These are phyloP conservation scores for Dactylonectria macrodidyma DNA, from an alignment of 2,329 filamentous ascomycete species.

Conservation along the genomic window DNA sequence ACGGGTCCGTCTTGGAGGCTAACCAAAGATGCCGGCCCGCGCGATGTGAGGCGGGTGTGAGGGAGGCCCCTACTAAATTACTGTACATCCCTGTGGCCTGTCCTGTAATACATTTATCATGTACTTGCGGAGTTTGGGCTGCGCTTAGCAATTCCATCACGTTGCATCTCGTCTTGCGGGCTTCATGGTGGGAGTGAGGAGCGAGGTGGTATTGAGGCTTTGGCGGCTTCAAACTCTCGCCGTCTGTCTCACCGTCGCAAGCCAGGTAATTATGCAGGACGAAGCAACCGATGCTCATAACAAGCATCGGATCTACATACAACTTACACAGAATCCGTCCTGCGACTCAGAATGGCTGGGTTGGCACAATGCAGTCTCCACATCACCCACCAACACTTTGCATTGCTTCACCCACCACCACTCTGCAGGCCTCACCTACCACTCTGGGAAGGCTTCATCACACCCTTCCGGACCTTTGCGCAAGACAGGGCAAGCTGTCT, in stretches of 20 bases:
- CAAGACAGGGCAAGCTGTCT: neutral
- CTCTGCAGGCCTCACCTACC: neutral
- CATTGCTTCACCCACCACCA: neutral
- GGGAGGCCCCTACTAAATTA: neutral
- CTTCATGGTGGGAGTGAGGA: neutral
- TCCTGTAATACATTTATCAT: no score
- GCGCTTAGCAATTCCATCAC: neutral
- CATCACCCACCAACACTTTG: neutral
- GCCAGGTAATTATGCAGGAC: neutral
- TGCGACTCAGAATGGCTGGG: neutral
- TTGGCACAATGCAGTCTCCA: constrained; percentile 1
- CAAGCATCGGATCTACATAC: neutral
- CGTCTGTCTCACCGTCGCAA: neutral
- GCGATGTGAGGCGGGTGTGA: constrained; percentile 9
- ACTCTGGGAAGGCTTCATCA: neutral
- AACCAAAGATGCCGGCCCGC: constrained; percentile 23
- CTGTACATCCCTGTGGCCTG: neutral
- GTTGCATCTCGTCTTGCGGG: neutral
- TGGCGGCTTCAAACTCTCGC: constrained; percentile 23
- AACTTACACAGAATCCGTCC: constrained; percentile 18
- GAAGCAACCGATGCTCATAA: neutral
- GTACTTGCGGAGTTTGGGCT: neutral
- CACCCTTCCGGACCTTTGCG: no score
- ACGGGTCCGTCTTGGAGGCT: constrained; percentile 32
- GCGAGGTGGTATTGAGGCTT: constrained; percentile 16